These are phyloP conservation scores for Cenchrus fungigraminus DNA, from an alignment of 176 grass and related monocot genomes.

Conservation along the genomic window DNA sequence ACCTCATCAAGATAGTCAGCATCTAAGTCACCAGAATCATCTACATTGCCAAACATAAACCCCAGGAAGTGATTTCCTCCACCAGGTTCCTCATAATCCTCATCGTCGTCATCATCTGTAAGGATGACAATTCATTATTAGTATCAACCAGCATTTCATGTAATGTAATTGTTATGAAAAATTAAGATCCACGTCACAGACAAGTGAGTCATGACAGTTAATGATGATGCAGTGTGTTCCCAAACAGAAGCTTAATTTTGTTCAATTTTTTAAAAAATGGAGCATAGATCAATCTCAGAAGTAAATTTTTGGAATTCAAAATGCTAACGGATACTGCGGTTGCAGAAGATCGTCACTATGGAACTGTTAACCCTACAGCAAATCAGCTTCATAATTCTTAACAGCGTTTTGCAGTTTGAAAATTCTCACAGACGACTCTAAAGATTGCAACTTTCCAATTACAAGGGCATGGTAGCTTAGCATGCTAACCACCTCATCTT, in stretches of 20 bases:
- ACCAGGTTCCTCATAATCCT: slow-evolving; percentile 82
- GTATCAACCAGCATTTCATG: neutral
- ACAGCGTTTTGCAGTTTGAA: neutral
- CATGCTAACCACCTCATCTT: slow-evolving; percentile 2
- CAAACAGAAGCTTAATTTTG: neutral
- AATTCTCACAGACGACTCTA: neutral
- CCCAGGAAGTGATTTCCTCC: slow-evolving; percentile 79
- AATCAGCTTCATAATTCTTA: neutral
- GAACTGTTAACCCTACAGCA: neutral
- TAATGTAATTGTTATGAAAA: neutral
- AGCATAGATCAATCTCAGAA: neutral
- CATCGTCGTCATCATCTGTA: slow-evolving; percentile 74
- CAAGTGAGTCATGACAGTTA: neutral
- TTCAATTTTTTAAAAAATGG: slow-evolving; percentile 2
- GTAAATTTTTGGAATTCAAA: neutral
- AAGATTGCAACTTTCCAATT: neutral
- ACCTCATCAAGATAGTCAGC: slow-evolving; percentile 99
- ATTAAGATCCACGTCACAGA: slow-evolving; percentile 13
- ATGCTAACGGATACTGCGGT: neutral
- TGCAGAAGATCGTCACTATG: neutral
- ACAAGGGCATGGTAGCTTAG: neutral
- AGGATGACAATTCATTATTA: neutral
- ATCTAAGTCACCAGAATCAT: slow-evolving; percentile 92
- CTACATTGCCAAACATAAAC: slow-evolving; percentile 99
- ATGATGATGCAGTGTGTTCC: neutral